Conservation (phyloP, 495 filamentous ascomycete species). For the Penicillium diatomitis region DNA sequence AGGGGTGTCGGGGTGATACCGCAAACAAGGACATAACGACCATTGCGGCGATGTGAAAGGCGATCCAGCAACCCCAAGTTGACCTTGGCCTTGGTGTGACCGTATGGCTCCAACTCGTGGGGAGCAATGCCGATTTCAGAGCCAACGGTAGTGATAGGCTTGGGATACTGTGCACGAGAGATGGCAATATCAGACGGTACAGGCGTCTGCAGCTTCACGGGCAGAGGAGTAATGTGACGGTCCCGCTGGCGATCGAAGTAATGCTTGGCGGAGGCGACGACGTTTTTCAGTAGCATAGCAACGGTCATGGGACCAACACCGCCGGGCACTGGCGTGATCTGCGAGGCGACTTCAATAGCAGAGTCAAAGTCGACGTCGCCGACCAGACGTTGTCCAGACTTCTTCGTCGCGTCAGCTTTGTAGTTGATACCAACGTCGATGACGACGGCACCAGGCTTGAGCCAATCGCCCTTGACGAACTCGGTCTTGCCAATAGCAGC, state of each 20-base stretch:
- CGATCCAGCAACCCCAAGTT: constrained; percentile 73
- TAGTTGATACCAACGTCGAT: constrained; percentile 98
- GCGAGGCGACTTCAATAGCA: constrained; percentile 78
- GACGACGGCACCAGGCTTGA: constrained; percentile 88
- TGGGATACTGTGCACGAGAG: constrained; percentile 81
- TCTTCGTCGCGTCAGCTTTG: constrained; percentile 85
- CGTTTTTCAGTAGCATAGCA: constrained; percentile 91
- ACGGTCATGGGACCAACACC: constrained; percentile 98
- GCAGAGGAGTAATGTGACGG: constrained; percentile 66
- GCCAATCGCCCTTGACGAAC: constrained; percentile 89
- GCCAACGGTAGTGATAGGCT: constrained; percentile 74
- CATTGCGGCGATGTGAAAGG: constrained; percentile 76
- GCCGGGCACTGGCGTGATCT: constrained; percentile 93
- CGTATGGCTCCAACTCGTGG: constrained; percentile 88
- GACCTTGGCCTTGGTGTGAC: constrained; percentile 90
- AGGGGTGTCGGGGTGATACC: constrained; percentile 97
- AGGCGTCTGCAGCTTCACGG: constrained; percentile 61
- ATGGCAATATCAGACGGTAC: constrained; percentile 93
- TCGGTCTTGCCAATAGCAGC: constrained; percentile 82
- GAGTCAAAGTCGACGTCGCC: constrained; percentile 92
- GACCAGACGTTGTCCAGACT: constrained; percentile 87
- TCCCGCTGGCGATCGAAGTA: constrained; percentile 77
- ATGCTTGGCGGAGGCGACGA: constrained; percentile 69
- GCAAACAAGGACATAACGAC: constrained; percentile 82
- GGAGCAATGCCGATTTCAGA: constrained; percentile 77